A percentile compares a stretch with the other conserved stretches of the same genome.
phyloP scores from a whole-genome alignment of 2,329 filamentous ascomycete genomes.

The Bipolaris sorokiniana region DNA sequence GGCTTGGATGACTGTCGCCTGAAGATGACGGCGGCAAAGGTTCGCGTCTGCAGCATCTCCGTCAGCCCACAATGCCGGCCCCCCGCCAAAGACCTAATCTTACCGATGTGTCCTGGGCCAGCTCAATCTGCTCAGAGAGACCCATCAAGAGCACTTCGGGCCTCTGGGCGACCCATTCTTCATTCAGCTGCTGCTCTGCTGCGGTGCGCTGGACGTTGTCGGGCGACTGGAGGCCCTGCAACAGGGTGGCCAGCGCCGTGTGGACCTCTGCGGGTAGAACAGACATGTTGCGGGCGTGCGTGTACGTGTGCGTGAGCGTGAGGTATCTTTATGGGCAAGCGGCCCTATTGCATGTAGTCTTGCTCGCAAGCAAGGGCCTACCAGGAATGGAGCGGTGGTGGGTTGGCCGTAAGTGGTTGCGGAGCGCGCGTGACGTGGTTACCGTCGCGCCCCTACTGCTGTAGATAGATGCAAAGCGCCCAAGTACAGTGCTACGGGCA shows the following conservation, averaged over 20 bases:
- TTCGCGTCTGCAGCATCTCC: slow-evolving; percentile 68
- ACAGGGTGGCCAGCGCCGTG: slow-evolving; percentile 80
- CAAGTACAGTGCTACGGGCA: background rate
- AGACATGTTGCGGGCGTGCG: slow-evolving; percentile 67
- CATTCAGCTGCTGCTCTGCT: slow-evolving; percentile 88
- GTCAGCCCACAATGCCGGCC: slow-evolving; percentile 9
- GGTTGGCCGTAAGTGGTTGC: slow-evolving; percentile 4
- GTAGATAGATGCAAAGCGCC: slow-evolving; percentile 3
- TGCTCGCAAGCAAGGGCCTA: slow-evolving; percentile 20
- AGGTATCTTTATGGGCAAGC: slow-evolving; percentile 25
- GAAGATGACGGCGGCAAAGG: slow-evolving; percentile 93
- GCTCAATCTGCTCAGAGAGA: slow-evolving; percentile 87
- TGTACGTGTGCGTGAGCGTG: slow-evolving; percentile 5
- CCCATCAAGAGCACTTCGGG: slow-evolving; percentile 93
- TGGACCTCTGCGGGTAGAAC: slow-evolving; percentile 84
- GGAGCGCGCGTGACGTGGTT: slow-evolving; percentile 19
- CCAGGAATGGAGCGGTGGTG: background rate
- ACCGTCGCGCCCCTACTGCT: slow-evolving; percentile 11
- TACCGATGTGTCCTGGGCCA: slow-evolving; percentile 75
- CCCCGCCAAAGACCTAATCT: slow-evolving; percentile 14
- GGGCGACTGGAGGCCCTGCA: slow-evolving; percentile 85
- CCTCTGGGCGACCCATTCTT: slow-evolving; percentile 81
- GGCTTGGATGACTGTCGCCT: slow-evolving; percentile 90
- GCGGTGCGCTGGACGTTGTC: slow-evolving; percentile 86
- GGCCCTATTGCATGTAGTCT: slow-evolving; percentile 22